Base-by-base conservation (phyloP, 2,329 filamentous ascomycete genomes). In the Cytospora schulzeri region DNA sequence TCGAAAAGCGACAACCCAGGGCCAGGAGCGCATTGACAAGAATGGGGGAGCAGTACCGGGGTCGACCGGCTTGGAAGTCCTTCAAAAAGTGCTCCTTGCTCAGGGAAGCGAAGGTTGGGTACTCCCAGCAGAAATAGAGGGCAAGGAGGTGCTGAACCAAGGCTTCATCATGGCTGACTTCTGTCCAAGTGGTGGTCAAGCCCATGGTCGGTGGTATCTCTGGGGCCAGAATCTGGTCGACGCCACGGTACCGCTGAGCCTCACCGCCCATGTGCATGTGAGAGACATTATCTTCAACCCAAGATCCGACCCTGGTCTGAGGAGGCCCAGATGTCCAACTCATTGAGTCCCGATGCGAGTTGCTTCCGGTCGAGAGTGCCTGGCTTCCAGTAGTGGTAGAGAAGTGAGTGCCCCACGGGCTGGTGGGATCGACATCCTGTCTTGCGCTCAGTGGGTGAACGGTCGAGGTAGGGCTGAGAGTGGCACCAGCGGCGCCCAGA, bases 101-200 rank as follows among this genome's bases (percentile, higher is more conserved):
- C 53, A 92, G 82, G 2, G 90, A 86, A 4, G 88, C 86, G 75
- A 91, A 91, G 15, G 89, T 91, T 3, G 90, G 88, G 72, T 92
- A 91, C 68, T 90, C 86, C 85, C 89, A 92, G 77, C 88, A 90
- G 69, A 91, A 91, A 75, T 91, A 91, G 35, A 91, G 77, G 0
- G 84, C 81, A 60, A 91, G 76, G 12, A 91, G 78, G 69, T 88
- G 87, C 66, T 87, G 81, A 1, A 91, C 85, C 33, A 91, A 80
- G 15, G 73, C 76, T 15, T 78, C 70, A 68, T 91, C 87, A 3
- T 74, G 71, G 2, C 87, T 89, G 26, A 91, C 81, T 48, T 71
- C 78, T 1, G 88, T 90, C 89, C 88, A 91, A 0, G 78, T 79
- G 4, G 71, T 74, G 0, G 78, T 70, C 0, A 81, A 76, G 0